Conservation (phyloP, 495 filamentous ascomycete genomes). For the Aspergillus carlsbadensis region DNA sequence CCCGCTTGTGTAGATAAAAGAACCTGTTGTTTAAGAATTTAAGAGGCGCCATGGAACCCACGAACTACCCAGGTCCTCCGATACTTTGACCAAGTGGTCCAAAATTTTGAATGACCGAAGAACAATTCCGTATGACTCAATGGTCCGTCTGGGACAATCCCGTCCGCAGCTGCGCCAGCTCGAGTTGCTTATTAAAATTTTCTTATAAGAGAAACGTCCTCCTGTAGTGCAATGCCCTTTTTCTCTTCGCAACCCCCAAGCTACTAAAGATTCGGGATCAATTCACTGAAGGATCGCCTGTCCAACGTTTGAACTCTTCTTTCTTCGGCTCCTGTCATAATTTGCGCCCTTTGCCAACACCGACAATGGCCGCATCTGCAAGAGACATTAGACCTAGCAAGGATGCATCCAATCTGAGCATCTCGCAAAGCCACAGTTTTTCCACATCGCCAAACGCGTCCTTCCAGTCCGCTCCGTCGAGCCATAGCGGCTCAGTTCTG, state of each 20-base stretch:
- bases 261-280: neutral
- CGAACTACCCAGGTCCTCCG: too few species aligned
- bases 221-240: neutral
- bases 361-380: constrained; percentile 19
- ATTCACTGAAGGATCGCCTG: too few species aligned
- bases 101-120: too few species aligned
- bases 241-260: neutral
- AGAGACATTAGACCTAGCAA: constrained; percentile 33
- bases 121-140: too few species aligned
- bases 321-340: neutral
- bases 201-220: neutral
- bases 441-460: constrained; percentile 64
- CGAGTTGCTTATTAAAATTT: neutral
- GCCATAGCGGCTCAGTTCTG: constrained; percentile 35
- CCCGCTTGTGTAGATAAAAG: too few species aligned
- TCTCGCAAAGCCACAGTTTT: constrained; percentile 54
- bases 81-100: too few species aligned
- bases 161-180: neutral
- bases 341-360: neutral
- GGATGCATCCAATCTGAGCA: constrained; percentile 32
- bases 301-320: neutral
- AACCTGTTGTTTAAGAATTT: too few species aligned
- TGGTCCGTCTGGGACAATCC: neutral
- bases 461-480: constrained; percentile 64
- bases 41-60: too few species aligned